Percentiles rank a stretch among this genome's conserved stretches.
Evolutionary conservation across 306 rosid species (phyloP).

Genomic region (barrel medic (Medicago truncatula)): DNA sequence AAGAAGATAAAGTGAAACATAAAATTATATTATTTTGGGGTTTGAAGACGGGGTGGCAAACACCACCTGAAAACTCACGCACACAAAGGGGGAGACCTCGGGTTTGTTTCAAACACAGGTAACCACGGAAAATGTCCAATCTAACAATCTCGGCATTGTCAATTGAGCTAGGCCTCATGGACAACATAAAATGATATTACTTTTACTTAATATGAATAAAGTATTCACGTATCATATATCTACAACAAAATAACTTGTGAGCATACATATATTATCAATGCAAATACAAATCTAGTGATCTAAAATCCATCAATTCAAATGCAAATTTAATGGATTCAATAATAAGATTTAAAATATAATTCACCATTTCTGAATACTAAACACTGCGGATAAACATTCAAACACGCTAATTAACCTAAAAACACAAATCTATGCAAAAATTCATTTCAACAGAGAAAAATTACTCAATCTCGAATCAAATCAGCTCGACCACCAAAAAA

Average conservation of each 20-base stretch:
- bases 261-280: not conserved
- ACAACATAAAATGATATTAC: not conserved
- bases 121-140: too few species aligned
- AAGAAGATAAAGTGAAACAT: not conserved
- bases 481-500: too few species aligned
- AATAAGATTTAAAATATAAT: slow-evolving; percentile 6
- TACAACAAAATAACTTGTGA: not conserved
- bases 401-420: not conserved
- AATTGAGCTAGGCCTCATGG: too few species aligned
- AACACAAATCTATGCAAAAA: slow-evolving; percentile 3
- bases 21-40: not conserved
- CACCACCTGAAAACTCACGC: too few species aligned
- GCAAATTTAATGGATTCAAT: not conserved
- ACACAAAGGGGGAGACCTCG: too few species aligned
- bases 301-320: slow-evolving; percentile 6
- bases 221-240: not conserved
- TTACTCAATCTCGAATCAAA: too few species aligned
- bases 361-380: not conserved
- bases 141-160: too few species aligned
- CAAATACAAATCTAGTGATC: not conserved
- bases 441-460: slow-evolving; percentile 1
- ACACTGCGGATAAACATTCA: not conserved
- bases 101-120: too few species aligned
- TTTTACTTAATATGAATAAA: not conserved
- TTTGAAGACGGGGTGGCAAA: too few species aligned